A percentile compares a stretch with the other conserved stretches of the same genome.
Evolutionary conservation across 2,329 filamentous ascomycete species (phyloP).

Genomic region (Xylariaceae sp.): DNA sequence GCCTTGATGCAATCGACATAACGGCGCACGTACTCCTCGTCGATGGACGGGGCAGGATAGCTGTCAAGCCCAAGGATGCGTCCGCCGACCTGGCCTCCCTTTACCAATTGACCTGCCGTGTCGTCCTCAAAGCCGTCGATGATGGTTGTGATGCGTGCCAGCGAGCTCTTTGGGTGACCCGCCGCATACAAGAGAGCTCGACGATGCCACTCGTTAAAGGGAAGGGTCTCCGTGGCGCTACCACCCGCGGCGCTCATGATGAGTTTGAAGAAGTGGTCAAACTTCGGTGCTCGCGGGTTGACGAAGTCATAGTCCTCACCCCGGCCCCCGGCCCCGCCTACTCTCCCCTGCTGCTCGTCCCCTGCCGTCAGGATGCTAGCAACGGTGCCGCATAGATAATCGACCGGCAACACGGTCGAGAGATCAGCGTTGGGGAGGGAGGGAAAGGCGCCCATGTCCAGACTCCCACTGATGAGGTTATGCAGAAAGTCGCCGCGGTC

Average conservation of each 20-base stretch:
- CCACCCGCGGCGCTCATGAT: slow-evolving; percentile 14
- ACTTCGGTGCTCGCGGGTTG: slow-evolving; percentile 21
- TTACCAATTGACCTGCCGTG: slow-evolving; percentile 23
- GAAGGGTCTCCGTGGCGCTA: slow-evolving; percentile 17
- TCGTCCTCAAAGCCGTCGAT: slow-evolving; percentile 23
- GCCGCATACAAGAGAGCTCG: slow-evolving; percentile 21
- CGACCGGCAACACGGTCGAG: slow-evolving; percentile 25
- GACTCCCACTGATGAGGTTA: slow-evolving; percentile 24
- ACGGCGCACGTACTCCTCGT: slow-evolving; percentile 14
- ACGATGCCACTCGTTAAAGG: slow-evolving; percentile 23
- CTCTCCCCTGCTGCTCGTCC: slow-evolving; percentile 12
- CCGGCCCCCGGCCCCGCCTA: too few relatives aligned
- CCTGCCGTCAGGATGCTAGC: slow-evolving; percentile 20
- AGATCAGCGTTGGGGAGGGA: slow-evolving; percentile 21
- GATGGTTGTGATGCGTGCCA: slow-evolving; percentile 26
- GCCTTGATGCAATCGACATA: slow-evolving; percentile 17
- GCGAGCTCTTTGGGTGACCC: slow-evolving; percentile 15
- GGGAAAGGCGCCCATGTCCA: slow-evolving; percentile 27
- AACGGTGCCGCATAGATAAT: slow-evolving; percentile 26
- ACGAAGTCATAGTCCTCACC: slow-evolving; percentile 27
- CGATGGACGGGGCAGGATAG: slow-evolving; percentile 20
- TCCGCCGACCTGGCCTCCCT: slow-evolving; percentile 19
- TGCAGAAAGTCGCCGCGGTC: slow-evolving; percentile 29
- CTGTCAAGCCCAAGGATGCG: slow-evolving; percentile 20
- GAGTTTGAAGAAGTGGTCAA: slow-evolving; percentile 22